Evolutionary conservation across 257 asterid species (phyloP).

Genomic region (Orobanche coerulescens): DNA sequence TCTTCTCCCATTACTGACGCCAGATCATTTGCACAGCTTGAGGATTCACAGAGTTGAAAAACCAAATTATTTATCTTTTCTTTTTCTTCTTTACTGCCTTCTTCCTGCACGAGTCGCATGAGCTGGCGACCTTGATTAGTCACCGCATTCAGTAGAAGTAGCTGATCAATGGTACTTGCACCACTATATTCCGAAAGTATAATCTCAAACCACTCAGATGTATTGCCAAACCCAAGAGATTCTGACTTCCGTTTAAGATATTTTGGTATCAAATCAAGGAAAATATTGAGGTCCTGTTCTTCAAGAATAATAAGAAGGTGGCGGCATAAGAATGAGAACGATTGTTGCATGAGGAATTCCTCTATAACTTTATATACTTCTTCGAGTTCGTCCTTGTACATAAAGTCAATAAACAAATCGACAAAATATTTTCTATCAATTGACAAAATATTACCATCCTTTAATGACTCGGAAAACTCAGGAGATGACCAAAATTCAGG

Average conservation of each 20-base stretch:
- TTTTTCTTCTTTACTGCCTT: slow-evolving; percentile 52
- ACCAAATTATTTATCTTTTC: slow-evolving; percentile 42
- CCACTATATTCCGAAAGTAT: slow-evolving; percentile 48
- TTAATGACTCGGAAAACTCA: slow-evolving; percentile 79
- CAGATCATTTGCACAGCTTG: slow-evolving; percentile 36
- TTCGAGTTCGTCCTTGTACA: slow-evolving; percentile 66
- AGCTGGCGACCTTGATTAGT: slow-evolving; percentile 73
- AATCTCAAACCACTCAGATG: slow-evolving; percentile 60
- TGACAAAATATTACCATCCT: slow-evolving; percentile 68
- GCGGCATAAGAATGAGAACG: slow-evolving; percentile 71
- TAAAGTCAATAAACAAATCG: slow-evolving; percentile 54
- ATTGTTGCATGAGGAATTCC: slow-evolving; percentile 60
- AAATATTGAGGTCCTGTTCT: slow-evolving; percentile 56
- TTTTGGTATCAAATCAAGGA: slow-evolving; percentile 54
- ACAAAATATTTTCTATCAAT: slow-evolving; percentile 59
- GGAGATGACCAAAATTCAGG: slow-evolving; percentile 91
- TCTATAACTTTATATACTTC: slow-evolving; percentile 74
- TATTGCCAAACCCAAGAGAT: slow-evolving; percentile 24
- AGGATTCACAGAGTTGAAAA: slow-evolving; percentile 40
- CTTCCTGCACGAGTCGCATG: slow-evolving; percentile 66
- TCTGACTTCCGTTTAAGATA: slow-evolving; percentile 50
- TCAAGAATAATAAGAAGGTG: slow-evolving; percentile 82
- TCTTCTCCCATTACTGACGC: slow-evolving; percentile 37
- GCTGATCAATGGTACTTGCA: slow-evolving; percentile 40
- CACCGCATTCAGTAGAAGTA: slow-evolving; percentile 68